Conservation (phyloP, 2,329 filamentous ascomycete genomes). For the Phaeophleospora eucalypticola region DNA sequence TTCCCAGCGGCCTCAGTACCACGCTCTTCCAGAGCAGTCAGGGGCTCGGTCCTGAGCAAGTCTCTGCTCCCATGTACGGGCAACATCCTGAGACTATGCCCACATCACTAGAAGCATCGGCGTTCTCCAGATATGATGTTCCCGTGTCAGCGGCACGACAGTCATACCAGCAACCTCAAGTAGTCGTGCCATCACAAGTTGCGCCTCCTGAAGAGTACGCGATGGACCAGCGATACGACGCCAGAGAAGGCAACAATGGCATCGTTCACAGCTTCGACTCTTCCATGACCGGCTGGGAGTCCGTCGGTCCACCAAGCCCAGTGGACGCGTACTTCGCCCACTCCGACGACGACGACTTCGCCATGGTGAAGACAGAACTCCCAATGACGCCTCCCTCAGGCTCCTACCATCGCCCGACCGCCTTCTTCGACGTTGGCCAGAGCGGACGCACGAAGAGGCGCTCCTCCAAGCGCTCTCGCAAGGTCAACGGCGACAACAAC, state of each 20-base stretch:
- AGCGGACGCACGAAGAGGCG: not conserved
- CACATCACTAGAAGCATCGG: conserved; percentile 11
- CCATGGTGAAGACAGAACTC: conserved; percentile 18
- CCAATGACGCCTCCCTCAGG: not conserved
- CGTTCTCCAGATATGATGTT: conserved; percentile 3
- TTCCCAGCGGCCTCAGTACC: conserved; percentile 3
- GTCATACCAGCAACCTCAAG: conserved; percentile 10
- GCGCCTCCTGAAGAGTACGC: conserved; percentile 20
- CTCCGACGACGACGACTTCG: conserved; percentile 22
- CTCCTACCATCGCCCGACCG: not conserved
- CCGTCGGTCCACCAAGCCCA: conserved; percentile 14
- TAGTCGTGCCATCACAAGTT: conserved; percentile 26
- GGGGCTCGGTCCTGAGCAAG: conserved; percentile 7
- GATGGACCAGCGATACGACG: conserved; percentile 16
- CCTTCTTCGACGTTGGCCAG: not conserved
- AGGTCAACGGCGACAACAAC: conserved; percentile 7
- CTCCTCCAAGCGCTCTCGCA: conserved; percentile 12
- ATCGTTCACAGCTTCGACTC: conserved; percentile 17
- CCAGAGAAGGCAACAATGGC: conserved; percentile 8
- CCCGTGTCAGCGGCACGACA: not conserved
- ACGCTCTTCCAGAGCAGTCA: conserved; percentile 12
- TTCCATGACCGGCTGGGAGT: conserved; percentile 12
- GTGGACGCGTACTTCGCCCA: conserved; percentile 19
- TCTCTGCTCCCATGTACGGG: conserved; percentile 12
- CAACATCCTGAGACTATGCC: conserved; percentile 8